Evolutionary conservation across 169 alveolate species (phyloP).

Genomic region (Cyclospora cayetanensis): DNA sequence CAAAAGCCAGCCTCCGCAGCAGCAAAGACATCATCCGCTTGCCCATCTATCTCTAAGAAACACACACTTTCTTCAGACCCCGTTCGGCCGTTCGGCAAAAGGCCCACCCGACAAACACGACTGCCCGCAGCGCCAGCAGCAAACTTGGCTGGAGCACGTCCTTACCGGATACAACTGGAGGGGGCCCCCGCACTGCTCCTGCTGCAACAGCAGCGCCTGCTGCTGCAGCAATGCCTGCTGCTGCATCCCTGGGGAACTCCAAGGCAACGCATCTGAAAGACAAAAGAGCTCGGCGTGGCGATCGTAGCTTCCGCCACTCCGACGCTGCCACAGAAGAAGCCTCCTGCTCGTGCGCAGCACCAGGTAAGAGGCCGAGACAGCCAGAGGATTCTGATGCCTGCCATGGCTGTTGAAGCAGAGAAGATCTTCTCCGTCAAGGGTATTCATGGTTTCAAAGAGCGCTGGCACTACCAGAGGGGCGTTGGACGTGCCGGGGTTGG

Average conservation of each 20-base stretch:
- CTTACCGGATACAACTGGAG: background rate
- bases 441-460: background rate
- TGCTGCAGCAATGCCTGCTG: too few relatives aligned
- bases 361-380: constrained; percentile 35
- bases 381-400: constrained; percentile 21
- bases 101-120: background rate
- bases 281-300: constrained; percentile 31
- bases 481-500: constrained; percentile 3
- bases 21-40: background rate
- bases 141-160: background rate
- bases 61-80: background rate
- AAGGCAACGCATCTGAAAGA: constrained; percentile 16
- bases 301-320: background rate
- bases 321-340: constrained; percentile 39
- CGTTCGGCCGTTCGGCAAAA: background rate
- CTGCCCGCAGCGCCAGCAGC: constrained; percentile 14
- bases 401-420: background rate
- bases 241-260: constrained; percentile 4
- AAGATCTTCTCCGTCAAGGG: background rate
- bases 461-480: constrained; percentile 5
- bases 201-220: constrained; percentile 39
- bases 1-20: background rate
- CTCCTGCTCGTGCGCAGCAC: constrained; percentile 18
- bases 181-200: background rate
- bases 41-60: too few relatives aligned